Evolutionary conservation across 2,329 filamentous ascomycete genomes (phyloP), one percentile per base, ranked within the genome.

Genomic region (Aspergillus flavus): DNA sequence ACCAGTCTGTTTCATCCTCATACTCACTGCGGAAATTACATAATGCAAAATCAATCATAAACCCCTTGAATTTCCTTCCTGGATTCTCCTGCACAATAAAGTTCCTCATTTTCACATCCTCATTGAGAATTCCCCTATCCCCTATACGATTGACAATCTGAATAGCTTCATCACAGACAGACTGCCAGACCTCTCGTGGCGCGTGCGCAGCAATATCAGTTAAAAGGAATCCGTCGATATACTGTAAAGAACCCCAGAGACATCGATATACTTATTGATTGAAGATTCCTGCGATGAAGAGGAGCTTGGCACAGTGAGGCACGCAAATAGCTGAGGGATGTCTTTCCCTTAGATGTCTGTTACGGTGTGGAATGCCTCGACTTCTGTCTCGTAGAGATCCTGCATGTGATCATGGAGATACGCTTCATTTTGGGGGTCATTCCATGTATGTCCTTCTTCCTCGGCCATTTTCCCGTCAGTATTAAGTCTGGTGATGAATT

Each of bases 111-210:
- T 67, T 71, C n/a, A 67, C 59, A 66, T 67, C 68, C 59, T 62
- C n/a, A 43, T 72, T 70, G 1, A 65, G 26, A 50, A 72, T 66
- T 21, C 64, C 68, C 4, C 26, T 61, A 56, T 70, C 63, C 30
- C 63, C 58, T 4, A 70, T 60, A 1, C 14, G 16, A 59, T 67
- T 34, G 14, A 69, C 32, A 26, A 71, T 63, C 36, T 45, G 53
- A 61, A 71, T 66, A 23, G 69, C 66, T 9, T 71, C 65, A n/a
- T 71, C 67, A 34, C 66, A 69, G 12, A 71, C 61, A n/a, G 21
- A 21, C 45, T 70, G 67, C 64, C 64, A 71, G 10, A 21, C 45
- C 11, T 66, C 63, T 32, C 43, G 59, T 19, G 63, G 64, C 0
- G 65, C 56, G 23, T 59, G 34, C 5, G 39, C 32, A 21, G 61